Conservation (phyloP, 257 asterid genomes). For the Capsicum chinense region DNA sequence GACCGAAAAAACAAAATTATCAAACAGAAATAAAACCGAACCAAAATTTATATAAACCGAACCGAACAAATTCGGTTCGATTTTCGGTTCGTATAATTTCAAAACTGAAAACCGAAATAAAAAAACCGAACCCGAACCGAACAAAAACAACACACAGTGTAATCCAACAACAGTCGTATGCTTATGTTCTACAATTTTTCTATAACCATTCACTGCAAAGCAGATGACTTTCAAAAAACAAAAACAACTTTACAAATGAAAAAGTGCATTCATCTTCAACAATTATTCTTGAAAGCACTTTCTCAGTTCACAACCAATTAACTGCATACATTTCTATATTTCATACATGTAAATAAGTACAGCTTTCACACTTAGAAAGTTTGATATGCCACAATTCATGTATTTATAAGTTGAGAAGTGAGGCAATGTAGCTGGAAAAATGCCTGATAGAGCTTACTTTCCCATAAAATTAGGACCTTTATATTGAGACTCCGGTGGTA, state of each 20-base stretch:
- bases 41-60: too few species aligned
- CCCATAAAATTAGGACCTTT: conserved; percentile 69
- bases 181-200: neutral
- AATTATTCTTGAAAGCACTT: conserved; percentile 3
- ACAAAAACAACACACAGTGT: too few species aligned
- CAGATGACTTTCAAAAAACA: neutral
- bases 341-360: conserved; percentile 13
- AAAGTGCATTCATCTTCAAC: conserved; percentile 15
- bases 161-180: neutral
- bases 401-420: conserved; percentile 2
- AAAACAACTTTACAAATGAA: conserved; percentile 11
- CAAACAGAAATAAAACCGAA: too few species aligned
- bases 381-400: neutral
- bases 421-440: conserved; percentile 16
- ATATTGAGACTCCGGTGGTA: conserved; percentile 55
- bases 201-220: neutral
- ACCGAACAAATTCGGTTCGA: too few species aligned
- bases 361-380: neutral
- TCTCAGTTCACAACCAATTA: conserved; percentile 18
- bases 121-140: too few species aligned
- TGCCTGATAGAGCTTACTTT: conserved; percentile 42
- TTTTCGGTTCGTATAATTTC: too few species aligned
- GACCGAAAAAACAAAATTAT: too few species aligned
- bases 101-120: too few species aligned
- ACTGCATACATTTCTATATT: neutral